Evolutionary conservation across 331 rosid species (phyloP), one percentile per base, ranked within the genome.

Genomic region (Saraca asoca): DNA sequence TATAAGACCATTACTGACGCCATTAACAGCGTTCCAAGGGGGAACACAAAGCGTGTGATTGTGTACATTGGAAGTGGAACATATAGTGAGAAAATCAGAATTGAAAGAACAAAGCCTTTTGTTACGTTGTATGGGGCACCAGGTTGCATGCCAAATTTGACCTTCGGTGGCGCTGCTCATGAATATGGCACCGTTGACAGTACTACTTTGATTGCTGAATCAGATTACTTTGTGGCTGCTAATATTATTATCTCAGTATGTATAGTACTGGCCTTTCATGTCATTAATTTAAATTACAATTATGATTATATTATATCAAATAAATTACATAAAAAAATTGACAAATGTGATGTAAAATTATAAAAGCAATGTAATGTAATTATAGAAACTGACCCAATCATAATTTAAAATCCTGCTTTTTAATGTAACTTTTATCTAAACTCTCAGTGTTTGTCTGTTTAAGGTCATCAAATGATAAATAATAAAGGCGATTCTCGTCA

Each of bases 161-260:
- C 78, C 0, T 86, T 2, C 35, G 49, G 11, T 0, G 92, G 87
- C 1, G 70, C 78, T 0, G 85, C 90, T 0, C 6, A 6, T 0
- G 4, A 62, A 34, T 88, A 63, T 17, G 97, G 96, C 17, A 88
- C 90, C 0, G 85, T 91, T 0, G 71, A 85, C 0, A 85, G 96
- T 43, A 96, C 86, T 0, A 72, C 88, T 5, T 55, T 91, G 54
- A 74, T 73, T 6, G 85, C 53, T 0, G 38, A 66, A 44, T 64
- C 90, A 3, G 66, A 75, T 29, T 83, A 88, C 68, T 91, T 91
- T 38, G 59, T 54, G 0, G 96, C 83, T 0, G 73, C 81, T 13
- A 91, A 91, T 73, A 41, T 91, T 5, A 24, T 80, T 0, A 51
- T 91, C 12, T 62, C 53, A 83, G 95, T 85, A 69, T 5, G 48